Base-by-base conservation (phyloP, 106 monocot genomes). In the Apostasia shenzhenica region DNA sequence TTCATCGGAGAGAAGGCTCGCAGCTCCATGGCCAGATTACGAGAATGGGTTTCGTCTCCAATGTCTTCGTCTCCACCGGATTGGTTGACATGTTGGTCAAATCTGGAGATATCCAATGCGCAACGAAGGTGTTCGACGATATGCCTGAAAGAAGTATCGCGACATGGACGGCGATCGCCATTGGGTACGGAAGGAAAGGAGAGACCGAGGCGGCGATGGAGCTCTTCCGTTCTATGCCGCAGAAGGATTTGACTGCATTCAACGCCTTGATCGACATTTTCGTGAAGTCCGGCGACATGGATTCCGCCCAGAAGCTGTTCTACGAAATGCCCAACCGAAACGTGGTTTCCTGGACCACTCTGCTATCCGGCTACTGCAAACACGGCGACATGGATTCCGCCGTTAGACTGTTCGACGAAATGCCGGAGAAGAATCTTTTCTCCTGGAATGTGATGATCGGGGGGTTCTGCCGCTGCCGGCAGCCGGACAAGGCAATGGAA, bases 371-470 rank as follows among this genome's bases (percentile, higher is more conserved):
- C 41, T 84, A 81, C 63, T 70, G 73, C 55, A 77, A 77, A 53
- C 52, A 49, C 14, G 84, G 80, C 1, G 57, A 84, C 44, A 73
- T 76, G 79, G 69, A 76, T 59, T 41, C 58, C 2, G 83, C 83
- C 1, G 69, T 72, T 42, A 61, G 2, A 0, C 48, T 84, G 70
- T 80, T 84, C 58, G 76, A 80, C 14, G 70, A 42, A 50, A 84
- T 84, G 80, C 51, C 72, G 0, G 69, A 73, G 47, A 84, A 52
- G 55, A 84, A 84, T 73, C 59, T 80, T 1, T 80, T 64, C 65
- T 72, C 83, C 54, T 84, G 83, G 83, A 84, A 84, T 55, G 65
- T 52, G 38, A 77, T 84, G 83, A 84, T 84, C 5, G 63, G 79
- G 42, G 83, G 83, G 42, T 80, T 80, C 52, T 75, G 76, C 49